Percentiles rank a stretch among this genome's conserved stretches.
Conservation (phyloP, 2,329 filamentous ascomycete species). For the Colletotrichum tropicale region DNA sequence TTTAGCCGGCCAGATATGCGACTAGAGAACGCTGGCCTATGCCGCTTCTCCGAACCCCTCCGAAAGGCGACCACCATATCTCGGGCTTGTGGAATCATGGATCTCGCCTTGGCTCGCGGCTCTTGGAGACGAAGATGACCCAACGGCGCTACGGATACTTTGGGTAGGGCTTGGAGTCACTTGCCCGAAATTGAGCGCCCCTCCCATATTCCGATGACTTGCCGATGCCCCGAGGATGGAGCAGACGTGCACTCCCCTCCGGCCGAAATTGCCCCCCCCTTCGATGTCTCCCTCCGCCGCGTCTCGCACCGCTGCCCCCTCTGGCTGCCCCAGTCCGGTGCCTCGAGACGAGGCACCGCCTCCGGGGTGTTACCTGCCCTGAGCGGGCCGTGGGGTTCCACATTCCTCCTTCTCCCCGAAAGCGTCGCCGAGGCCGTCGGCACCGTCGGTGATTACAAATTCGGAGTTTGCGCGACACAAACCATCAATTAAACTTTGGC, state of each 20-base stretch:
- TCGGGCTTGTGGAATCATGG: not conserved
- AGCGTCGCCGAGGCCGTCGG: not conserved
- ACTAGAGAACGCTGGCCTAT: not conserved
- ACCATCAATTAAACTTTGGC: not conserved
- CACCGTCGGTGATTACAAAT: not conserved
- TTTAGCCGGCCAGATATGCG: not conserved
- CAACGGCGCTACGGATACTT: not conserved
- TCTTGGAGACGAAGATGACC: not conserved
- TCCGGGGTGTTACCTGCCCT: not conserved
- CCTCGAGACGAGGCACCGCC: slow-evolving; percentile 3
- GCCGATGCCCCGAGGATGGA: slow-evolving; percentile 1
- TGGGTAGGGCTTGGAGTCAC: not conserved
- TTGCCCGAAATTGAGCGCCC: not conserved
- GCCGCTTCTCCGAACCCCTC: slow-evolving; percentile 6
- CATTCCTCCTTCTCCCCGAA: not conserved
- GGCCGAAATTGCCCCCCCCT: not conserved
- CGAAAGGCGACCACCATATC: not conserved
- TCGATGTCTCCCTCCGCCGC: not conserved
- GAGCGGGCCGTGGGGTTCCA: not conserved
- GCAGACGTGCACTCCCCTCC: not conserved
- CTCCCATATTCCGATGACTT: not conserved
- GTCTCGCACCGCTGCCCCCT: not conserved
- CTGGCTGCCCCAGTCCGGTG: not conserved
- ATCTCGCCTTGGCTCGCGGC: not conserved
- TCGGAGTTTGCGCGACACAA: not conserved